phyloP scores from a whole-genome alignment of 2,329 filamentous ascomycete species.

The Pseudogymnoascus sp. region DNA sequence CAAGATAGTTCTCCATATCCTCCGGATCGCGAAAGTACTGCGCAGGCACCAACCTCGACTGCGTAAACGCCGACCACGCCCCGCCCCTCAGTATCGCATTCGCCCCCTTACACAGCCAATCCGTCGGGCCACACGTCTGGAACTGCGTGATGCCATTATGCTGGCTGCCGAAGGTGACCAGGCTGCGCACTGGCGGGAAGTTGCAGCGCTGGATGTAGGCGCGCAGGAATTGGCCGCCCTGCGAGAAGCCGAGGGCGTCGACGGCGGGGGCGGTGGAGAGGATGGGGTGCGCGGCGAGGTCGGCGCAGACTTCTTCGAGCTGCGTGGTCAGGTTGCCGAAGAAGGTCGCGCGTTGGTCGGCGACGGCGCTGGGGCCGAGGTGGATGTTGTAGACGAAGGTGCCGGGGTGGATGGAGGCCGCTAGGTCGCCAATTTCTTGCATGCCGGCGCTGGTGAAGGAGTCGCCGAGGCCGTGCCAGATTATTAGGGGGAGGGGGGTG shows the following conservation, averaged over 20 bases:
- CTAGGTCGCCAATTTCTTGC: conserved; percentile 60
- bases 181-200: conserved; percentile 43
- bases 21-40: conserved; percentile 81
- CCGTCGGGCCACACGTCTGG: conserved; percentile 58
- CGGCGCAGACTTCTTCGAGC: conserved; percentile 66
- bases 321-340: conserved; percentile 82
- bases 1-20: conserved; percentile 65
- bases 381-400: conserved; percentile 77
- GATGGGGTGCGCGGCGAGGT: conserved; percentile 66
- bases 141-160: conserved; percentile 83
- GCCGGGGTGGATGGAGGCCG: conserved; percentile 65
- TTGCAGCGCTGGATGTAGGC: conserved; percentile 87
- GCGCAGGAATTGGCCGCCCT: conserved; percentile 93
- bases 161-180: conserved; percentile 64
- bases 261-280: conserved; percentile 73
- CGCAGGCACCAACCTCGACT: conserved; percentile 75
- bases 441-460: conserved; percentile 70
- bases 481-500: conserved; percentile 76
- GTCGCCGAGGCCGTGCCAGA: conserved; percentile 85
- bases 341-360: conserved; percentile 78
- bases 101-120: conserved; percentile 75
- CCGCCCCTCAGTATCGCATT: conserved; percentile 71
- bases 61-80: conserved; percentile 72
- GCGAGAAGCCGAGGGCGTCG: conserved; percentile 89
- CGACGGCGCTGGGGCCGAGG: conserved; percentile 50